These are phyloP conservation scores for Pyronema omphalodes DNA, from an alignment of 495 filamentous ascomycete species.

Conservation along the genomic window DNA sequence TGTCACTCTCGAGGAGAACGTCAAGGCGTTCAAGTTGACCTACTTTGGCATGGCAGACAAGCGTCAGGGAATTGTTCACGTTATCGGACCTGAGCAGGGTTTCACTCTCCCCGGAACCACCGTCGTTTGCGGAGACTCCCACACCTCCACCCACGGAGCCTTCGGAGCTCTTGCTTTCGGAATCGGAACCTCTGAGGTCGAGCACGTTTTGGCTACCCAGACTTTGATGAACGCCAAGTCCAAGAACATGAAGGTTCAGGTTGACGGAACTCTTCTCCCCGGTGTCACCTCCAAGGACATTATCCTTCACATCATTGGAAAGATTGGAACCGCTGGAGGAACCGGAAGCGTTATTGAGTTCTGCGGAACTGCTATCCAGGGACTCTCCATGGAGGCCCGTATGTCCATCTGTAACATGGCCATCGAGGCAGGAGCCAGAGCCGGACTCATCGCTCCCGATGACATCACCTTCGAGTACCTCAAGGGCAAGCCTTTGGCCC, in stretches of 20 bases:
- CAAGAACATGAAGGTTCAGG: constrained; percentile 96
- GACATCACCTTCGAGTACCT: constrained; percentile 90
- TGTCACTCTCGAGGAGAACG: constrained; percentile 88
- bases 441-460: constrained; percentile 92
- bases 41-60: constrained; percentile 96
- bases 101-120: constrained; percentile 97
- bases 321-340: constrained; percentile 89
- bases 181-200: constrained; percentile 95
- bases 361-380: constrained; percentile 79
- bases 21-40: constrained; percentile 87
- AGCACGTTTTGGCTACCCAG: constrained; percentile 94
- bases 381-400: constrained; percentile 85
- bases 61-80: constrained; percentile 93
- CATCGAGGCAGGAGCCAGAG: constrained; percentile 91
- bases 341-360: constrained; percentile 92
- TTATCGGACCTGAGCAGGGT: constrained; percentile 97
- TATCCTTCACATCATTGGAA: constrained; percentile 79
- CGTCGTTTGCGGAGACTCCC: constrained; percentile 91
- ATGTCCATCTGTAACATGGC: constrained; percentile 99
- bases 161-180: constrained; percentile 92
- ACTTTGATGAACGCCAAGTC: constrained; percentile 82
- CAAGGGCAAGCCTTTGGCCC: constrained; percentile 72
- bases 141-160: constrained; percentile 94
- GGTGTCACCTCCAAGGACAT: constrained; percentile 96
- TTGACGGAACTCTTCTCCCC: constrained; percentile 75